Conservation (phyloP, 345 rosid genomes). For the Eucalyptus polybractea region DNA sequence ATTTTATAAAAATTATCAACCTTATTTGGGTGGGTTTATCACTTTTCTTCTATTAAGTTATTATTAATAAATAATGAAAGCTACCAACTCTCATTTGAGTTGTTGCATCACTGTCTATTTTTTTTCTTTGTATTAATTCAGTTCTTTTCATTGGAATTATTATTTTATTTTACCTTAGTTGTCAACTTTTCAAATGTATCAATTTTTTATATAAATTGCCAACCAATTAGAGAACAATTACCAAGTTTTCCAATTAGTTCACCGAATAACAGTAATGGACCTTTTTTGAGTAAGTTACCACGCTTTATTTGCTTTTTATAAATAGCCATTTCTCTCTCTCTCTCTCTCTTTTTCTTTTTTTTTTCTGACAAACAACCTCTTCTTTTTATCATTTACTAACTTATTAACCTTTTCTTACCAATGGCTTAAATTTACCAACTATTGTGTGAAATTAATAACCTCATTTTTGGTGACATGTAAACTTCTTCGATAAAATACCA, state of each 20-base stretch:
- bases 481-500: neutral
- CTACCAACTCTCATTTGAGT: neutral
- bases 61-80: fast-evolving
- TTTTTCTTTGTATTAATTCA: neutral
- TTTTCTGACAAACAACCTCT: neutral
- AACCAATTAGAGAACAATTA: neutral
- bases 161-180: neutral
- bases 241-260: neutral
- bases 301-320: neutral
- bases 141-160: neutral
- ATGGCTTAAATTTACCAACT: neutral
- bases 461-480: neutral
- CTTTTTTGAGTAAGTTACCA: neutral
- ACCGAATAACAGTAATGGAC: neutral
- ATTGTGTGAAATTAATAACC: neutral
- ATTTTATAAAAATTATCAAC: neutral
- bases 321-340: neutral
- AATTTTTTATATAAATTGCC: neutral
- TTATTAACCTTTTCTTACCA: neutral
- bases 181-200: neutral
- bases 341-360: neutral
- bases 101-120: neutral
- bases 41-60: neutral
- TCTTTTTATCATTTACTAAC: neutral
- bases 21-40: neutral